Base-by-base conservation (phyloP, 345 rosid species). In the Reutealis trisperma region DNA sequence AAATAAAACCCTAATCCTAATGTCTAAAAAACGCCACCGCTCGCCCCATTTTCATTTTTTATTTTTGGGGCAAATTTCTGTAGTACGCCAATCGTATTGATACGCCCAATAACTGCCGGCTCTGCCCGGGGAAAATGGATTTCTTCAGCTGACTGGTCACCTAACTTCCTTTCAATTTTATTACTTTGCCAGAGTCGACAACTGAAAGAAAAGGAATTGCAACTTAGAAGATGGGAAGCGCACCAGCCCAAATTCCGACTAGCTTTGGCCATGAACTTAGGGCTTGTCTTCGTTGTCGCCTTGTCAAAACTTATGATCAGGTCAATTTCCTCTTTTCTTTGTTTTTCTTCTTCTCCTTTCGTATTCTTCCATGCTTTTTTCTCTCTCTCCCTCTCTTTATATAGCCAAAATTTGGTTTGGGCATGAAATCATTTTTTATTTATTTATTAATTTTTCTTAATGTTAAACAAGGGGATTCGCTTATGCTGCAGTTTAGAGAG, bases 221-320 rank as follows among this genome's bases (percentile, higher is more conserved):
- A 34, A 34, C 37, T 0, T 34, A 45, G 49, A 55, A 24, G 42
- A 84, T 86, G 94, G 90, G 87, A 80, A 88, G 86, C 37, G 83
- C 80, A 42, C 84, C 98, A 21, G 97, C 97, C 0, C 95, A 92
- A 85, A 93, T 93, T 75, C 98, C 98, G 62, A 93, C 95, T n/a
- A 93, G 97, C 84, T 92, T 90, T 47, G 98, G 98, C 25, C 97
- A 92, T 54, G 94, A 90, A 75, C 91, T 93, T 15, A 88, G 98
- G 79, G 95, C 97, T 73, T 90, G 97, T 81, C 91, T 93, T 67
- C 95, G 94, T 57, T 89, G 95, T 73, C 97, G 94, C 14, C 98
- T 93, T 59, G 92, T 93, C 80, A 93, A 93, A 80, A 93, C 97
- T 79, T 92, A 90, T 75, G 96, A 93, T 75, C 96, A 93, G 96